Conservation (phyloP, 2,329 filamentous ascomycete species). For the Tolypocladium guangdongense region DNA sequence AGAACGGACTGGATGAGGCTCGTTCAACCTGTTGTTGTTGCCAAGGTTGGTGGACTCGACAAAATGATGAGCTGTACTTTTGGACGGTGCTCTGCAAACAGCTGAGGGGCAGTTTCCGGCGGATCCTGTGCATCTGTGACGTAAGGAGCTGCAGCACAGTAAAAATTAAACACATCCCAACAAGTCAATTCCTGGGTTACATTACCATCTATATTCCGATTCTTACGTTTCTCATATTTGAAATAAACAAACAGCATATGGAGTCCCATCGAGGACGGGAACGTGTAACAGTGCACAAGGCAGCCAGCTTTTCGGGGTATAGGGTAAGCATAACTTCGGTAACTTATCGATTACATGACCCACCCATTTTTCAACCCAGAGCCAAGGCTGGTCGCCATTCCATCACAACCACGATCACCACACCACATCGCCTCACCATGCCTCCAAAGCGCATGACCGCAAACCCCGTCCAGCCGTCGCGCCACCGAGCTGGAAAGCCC, state of each 20-base stretch:
- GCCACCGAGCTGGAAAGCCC: slow-evolving; percentile 79
- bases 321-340: background rate
- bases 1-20: background rate
- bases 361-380: background rate
- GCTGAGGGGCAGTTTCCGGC: background rate
- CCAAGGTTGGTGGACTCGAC: too few species aligned
- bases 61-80: background rate
- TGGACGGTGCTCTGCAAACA: too few species aligned
- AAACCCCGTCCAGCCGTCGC: slow-evolving; percentile 69
- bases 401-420: background rate
- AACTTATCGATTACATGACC: background rate
- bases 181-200: too few species aligned
- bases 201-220: too few species aligned
- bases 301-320: background rate
- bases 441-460: slow-evolving; percentile 86
- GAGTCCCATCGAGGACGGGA: too few species aligned
- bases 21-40: background rate
- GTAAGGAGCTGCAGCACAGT: background rate
- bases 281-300: background rate
- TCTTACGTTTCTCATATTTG: too few species aligned
- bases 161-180: background rate
- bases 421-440: slow-evolving; percentile 22
- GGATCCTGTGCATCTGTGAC: background rate
- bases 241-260: too few species aligned
- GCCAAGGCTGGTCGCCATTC: background rate